phyloP scores from a whole-genome alignment of 805 yeast species.

The Yarrowia bubula region DNA sequence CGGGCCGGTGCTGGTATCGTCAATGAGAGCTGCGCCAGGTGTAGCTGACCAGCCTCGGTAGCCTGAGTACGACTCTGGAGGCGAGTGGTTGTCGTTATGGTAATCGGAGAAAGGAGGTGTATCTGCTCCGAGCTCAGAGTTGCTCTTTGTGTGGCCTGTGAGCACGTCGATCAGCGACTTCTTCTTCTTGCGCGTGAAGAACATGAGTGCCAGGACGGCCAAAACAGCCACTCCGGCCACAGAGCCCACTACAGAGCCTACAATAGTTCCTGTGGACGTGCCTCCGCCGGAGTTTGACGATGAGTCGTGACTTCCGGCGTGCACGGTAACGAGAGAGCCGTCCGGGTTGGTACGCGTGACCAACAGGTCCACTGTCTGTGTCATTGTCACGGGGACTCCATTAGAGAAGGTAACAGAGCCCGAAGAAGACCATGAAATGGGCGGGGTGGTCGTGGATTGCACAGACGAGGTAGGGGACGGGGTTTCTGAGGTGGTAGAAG shows the following conservation, averaged over 20 bases:
- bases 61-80: constrained; percentile 16
- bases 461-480: background rate
- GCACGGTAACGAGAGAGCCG: constrained; percentile 17
- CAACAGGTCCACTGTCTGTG: constrained; percentile 2
- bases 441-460: background rate
- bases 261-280: constrained; percentile 32
- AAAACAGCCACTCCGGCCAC: constrained; percentile 35
- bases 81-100: constrained; percentile 12
- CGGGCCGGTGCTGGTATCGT: background rate
- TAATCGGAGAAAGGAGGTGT: constrained; percentile 20
- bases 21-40: constrained; percentile 3
- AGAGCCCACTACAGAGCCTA: constrained; percentile 35
- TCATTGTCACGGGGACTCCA: constrained; percentile 17
- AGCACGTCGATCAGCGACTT: constrained; percentile 21
- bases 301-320: background rate
- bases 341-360: constrained; percentile 14
- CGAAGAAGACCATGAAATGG: constrained; percentile 6
- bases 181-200: constrained; percentile 27
- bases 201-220: constrained; percentile 28
- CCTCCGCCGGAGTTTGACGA: constrained; percentile 1
- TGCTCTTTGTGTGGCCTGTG: constrained; percentile 7
- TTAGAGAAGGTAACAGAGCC: constrained; percentile 18
- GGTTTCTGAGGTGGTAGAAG: background rate
- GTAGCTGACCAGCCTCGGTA: constrained; percentile 25
- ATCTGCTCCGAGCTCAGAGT: constrained; percentile 20